Base-by-base conservation (phyloP, 164 flowering plant species). In the Chimonanthus salicifolius region DNA sequence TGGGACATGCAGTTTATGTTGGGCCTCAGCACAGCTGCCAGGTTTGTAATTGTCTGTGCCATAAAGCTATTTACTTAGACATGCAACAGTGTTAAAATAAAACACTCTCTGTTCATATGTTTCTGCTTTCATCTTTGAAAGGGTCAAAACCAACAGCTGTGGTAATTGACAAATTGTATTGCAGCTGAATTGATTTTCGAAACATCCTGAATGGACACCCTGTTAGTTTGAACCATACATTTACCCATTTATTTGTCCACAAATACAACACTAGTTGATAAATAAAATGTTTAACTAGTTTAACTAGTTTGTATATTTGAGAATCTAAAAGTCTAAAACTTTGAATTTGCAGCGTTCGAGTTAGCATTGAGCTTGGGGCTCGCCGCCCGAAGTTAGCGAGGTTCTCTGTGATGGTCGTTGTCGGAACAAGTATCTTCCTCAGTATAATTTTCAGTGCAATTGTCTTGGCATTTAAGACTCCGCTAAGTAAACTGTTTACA, bases 301-400 rank as follows among this genome's bases (percentile, higher is more conserved):
- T 62, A 66, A 9, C 50, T n/a, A 20, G 1, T n/a, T 44, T 64
- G 47, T 47, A 54, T 18, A 11, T 6, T 62, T 11, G 33, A 33
- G 33, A 33, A 1, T 33, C 33, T 33, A 33, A 33, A 63, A 7
- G 66, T 6, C 44, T 9, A 62, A 15, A 3, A 20, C 9, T 49
- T 47, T 51, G 62, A 5, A 49, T 8, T 74, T 54, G 74, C 86
- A 92, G 94, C 58, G 82, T 90, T 58, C 84, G 97, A 71, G 90
- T 91, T 0, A 84, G 91, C 44, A 92, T 90, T 49, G 97, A 92
- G 82, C 87, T 92, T 0, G 92, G 97, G 9, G 94, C 88, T 6
- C 84, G 73, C 6, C 87, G 83, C 71, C 91, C 94, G 13, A 78
- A 21, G 60, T 83, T 87, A 0, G 87, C 91, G 3, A 88, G 82